Base-by-base conservation (phyloP, 2,329 filamentous ascomycete species). In the Cladobotryum mycophilum region DNA sequence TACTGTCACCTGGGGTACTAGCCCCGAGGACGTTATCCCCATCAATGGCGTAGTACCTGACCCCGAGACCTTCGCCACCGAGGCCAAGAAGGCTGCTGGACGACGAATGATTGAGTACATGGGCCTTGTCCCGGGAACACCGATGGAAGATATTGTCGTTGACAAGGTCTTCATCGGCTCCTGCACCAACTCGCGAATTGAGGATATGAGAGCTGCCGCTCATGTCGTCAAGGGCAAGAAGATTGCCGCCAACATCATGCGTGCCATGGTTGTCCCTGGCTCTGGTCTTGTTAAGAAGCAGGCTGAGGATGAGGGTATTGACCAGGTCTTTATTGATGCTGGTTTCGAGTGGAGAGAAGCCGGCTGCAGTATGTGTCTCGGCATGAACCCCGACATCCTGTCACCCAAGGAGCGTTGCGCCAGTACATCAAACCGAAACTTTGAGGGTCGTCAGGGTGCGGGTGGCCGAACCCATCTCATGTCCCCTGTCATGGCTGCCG, bases 111-210 rank as follows among this genome's bases (percentile, higher is more conserved):
- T 99, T 22, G 85, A 96, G 68, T 99, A 99, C 72, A 99, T 99
- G 93, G 93, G 93, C 35, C 78, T 99, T 48, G 86, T 79, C 5
- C 76, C 92, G 20, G 90, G 90, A 50, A 95, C 88, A 0, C 86
- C 81, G 8, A 93, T 99, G 85, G 82, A 96, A 67, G 90, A 97
- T n/a, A 85, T 99, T 58, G 71, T 77, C 25, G 73, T 97, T 48
- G 93, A 99, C 79, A 97, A 97, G 77, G 84, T 97, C 58, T 99
- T 97, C 68, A 96, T 97, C 61, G 93, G 93, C 42, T 96, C 90
- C 11, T 99, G 93, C 80, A 99, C 93, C 36, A 99, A 99, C 68
- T 89, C 92, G 13, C 84, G 93, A 64, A 96, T 99, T 56, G 93
- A 97, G 72, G 93, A 99, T 76, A 76, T 99, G 57, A 84, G 92